A percentile compares a stretch with the other conserved stretches of the same genome.
These are phyloP conservation scores for Talaromyces funiculosus DNA, from an alignment of 2,329 filamentous ascomycete genomes.

Conservation along the genomic window DNA sequence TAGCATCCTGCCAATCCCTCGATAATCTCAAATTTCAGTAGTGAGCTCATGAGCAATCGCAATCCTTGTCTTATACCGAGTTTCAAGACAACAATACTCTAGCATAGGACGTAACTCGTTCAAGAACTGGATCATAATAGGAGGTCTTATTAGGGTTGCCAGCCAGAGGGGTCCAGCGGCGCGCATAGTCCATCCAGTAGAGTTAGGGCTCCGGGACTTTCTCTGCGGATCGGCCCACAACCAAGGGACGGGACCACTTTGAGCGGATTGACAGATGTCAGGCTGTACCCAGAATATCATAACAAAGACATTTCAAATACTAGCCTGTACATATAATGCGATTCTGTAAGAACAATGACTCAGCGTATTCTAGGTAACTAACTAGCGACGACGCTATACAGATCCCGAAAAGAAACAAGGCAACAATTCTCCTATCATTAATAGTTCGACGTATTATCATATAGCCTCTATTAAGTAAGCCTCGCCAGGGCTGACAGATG, in stretches of 20 bases:
- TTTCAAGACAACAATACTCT: too few relatives aligned
- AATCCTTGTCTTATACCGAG: not conserved
- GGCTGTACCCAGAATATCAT: not conserved
- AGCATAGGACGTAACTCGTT: not conserved
- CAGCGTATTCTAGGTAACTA: not conserved
- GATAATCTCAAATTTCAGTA: not conserved
- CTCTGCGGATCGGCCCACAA: not conserved
- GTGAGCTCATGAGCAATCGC: not conserved
- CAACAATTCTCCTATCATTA: not conserved
- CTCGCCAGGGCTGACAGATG: not conserved
- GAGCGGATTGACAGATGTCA: not conserved
- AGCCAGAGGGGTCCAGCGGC: not conserved
- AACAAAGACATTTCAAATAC: not conserved
- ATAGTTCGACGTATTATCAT: not conserved
- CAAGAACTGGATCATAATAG: not conserved
- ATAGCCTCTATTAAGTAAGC: not conserved
- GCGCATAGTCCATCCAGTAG: not conserved
- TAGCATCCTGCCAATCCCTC: not conserved
- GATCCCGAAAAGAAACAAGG: not conserved
- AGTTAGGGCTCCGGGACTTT: not conserved
- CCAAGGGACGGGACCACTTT: not conserved
- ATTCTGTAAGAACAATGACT: too few relatives aligned
- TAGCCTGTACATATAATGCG: too few relatives aligned
- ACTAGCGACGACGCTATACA: not conserved
- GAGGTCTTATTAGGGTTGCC: not conserved